Percentiles rank a stretch among this genome's conserved stretches.
Conservation (phyloP, 106 monocot species). For the Ottelia alismoides region DNA sequence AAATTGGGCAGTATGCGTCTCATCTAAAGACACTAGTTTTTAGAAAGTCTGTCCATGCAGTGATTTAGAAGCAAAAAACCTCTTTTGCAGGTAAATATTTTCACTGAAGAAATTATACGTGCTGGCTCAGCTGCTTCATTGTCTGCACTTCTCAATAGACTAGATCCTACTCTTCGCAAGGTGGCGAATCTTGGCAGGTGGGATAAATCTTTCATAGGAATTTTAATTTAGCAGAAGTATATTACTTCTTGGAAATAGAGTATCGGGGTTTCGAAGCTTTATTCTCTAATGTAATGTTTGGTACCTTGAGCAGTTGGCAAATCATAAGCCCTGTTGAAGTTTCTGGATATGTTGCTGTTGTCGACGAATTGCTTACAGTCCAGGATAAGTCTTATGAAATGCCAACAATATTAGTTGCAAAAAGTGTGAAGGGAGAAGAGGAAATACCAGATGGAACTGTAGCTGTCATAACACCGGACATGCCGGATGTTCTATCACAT, state of each 20-base stretch:
- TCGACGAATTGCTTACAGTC: conserved; percentile 63
- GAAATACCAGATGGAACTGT: conserved; percentile 93
- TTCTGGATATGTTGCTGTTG: conserved; percentile 62
- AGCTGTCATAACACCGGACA: conserved; percentile 89
- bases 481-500: conserved; percentile 97
- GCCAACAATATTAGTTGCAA: conserved; percentile 88
- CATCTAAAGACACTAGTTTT: background rate
- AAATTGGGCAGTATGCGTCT: conserved; percentile 55
- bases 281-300: too few relatives aligned
- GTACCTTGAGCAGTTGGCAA: conserved; percentile 97
- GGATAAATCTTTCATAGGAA: too few relatives aligned
- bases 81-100: conserved; percentile 49
- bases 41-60: background rate
- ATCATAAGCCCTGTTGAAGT: conserved; percentile 93
- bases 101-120: conserved; percentile 96
- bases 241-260: too few relatives aligned
- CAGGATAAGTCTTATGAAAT: conserved; percentile 58
- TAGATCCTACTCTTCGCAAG: conserved; percentile 77
- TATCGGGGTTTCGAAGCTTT: too few relatives aligned
- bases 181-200: conserved; percentile 86
- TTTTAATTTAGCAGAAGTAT: too few relatives aligned
- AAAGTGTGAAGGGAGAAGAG: conserved; percentile 84
- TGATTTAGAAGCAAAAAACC: background rate
- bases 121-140: conserved; percentile 89
- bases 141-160: conserved; percentile 69